Percentiles rank a stretch among this genome's conserved stretches.
phyloP scores from a whole-genome alignment of 2,329 filamentous ascomycete species.

The Emmonsiellopsis sp. region DNA sequence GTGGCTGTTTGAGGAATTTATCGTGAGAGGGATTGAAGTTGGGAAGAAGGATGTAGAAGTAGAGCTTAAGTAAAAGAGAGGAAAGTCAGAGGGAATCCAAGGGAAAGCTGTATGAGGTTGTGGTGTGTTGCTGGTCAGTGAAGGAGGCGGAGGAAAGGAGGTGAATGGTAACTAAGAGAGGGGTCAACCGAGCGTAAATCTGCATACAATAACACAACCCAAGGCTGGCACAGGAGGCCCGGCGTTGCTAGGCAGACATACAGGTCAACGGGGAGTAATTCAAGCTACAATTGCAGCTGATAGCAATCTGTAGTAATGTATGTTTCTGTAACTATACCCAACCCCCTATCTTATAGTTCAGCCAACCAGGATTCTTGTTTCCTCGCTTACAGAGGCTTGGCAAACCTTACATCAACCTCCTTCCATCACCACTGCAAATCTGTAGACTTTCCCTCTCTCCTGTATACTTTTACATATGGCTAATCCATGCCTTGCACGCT shows the following conservation, averaged over 20 bases:
- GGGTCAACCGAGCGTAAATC: not conserved
- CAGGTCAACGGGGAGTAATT: no score
- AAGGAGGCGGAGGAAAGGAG: not conserved
- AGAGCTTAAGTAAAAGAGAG: not conserved
- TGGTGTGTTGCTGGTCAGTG: not conserved
- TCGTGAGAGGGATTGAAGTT: not conserved
- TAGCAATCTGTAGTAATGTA: no score
- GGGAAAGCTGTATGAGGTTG: not conserved
- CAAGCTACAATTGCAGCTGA: no score
- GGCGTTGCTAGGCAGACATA: no score
- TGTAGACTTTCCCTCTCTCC: not conserved
- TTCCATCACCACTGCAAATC: not conserved
- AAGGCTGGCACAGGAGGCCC: no score
- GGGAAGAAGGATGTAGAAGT: not conserved
- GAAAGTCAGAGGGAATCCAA: not conserved
- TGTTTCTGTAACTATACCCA: not conserved
- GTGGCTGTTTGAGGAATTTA: not conserved
- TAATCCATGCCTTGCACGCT: not conserved
- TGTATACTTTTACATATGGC: not conserved
- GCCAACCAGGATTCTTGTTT: not conserved
- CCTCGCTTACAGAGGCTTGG: not conserved
- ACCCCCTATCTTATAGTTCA: not conserved
- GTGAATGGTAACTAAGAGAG: not conserved
- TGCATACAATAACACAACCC: not conserved
- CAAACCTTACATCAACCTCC: conserved; percentile 7